These are phyloP conservation scores for Tulasnella sp. DNA, from an alignment of 768 basidiomycete species.

Conservation along the genomic window DNA sequence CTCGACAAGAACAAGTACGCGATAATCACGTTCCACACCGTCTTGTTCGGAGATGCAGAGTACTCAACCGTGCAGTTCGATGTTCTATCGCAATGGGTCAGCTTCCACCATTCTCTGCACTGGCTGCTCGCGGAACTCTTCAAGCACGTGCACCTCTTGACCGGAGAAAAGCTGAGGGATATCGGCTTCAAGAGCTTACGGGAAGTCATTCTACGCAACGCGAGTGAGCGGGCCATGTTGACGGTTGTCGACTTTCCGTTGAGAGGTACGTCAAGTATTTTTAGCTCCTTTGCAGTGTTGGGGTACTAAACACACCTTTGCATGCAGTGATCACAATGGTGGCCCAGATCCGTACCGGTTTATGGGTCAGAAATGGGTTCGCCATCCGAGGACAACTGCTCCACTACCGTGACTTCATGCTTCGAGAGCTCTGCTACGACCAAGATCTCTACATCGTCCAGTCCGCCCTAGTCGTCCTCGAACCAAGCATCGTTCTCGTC, in stretches of 20 bases:
- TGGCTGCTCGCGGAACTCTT: constrained; percentile 84
- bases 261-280: constrained; percentile 45
- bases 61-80: constrained; percentile 68
- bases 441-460: constrained; percentile 90
- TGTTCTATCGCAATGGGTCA: constrained; percentile 69
- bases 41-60: constrained; percentile 46
- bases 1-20: constrained; percentile 56
- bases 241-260: constrained; percentile 81
- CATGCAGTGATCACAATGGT: constrained; percentile 64
- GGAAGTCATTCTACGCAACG: constrained; percentile 46
- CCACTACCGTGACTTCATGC: constrained; percentile 93
- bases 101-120: constrained; percentile 86
- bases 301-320: background rate
- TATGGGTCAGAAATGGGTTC: constrained; percentile 98
- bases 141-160: constrained; percentile 65
- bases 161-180: constrained; percentile 39
- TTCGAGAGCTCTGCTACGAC: constrained; percentile 93
- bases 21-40: constrained; percentile 50
- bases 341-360: constrained; percentile 85
- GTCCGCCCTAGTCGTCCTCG: constrained; percentile 61
- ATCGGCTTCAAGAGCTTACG: constrained; percentile 44
- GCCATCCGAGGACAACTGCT: constrained; percentile 88
- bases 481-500: constrained; percentile 66
- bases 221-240: constrained; percentile 56
- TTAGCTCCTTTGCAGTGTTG: background rate